phyloP scores from a whole-genome alignment of 2,329 filamentous ascomycete genomes.

The Diaporthe ilicicola region DNA sequence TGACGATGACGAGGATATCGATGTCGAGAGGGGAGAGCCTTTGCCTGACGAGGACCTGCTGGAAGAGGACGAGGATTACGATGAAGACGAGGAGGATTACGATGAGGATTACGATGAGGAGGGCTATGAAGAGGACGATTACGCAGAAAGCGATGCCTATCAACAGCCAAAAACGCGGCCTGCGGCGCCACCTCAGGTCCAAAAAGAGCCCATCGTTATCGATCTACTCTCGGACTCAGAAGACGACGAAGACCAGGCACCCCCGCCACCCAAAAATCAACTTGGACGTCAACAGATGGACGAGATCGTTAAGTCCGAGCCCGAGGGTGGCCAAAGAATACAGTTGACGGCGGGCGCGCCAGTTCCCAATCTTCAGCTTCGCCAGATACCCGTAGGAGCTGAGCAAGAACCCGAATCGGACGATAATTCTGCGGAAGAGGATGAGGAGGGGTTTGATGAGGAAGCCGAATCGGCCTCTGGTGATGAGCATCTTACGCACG shows the following conservation, averaged over 20 bases:
- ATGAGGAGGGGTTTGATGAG: background rate
- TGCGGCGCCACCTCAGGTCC: conserved; percentile 31
- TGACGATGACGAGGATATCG: conserved; percentile 38
- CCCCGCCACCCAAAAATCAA: conserved; percentile 4
- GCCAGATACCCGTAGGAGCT: background rate
- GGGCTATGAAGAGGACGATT: conserved; percentile 38
- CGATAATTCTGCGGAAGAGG: background rate
- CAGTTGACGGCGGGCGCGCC: background rate
- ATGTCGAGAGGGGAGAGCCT: conserved; percentile 29
- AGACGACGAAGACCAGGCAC: conserved; percentile 41
- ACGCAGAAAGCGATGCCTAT: conserved; percentile 8
- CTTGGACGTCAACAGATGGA: conserved; percentile 3
- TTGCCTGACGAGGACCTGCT: conserved; percentile 32
- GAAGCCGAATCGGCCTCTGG: background rate
- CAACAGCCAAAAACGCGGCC: background rate
- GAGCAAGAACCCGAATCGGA: background rate
- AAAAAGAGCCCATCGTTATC: conserved; percentile 53
- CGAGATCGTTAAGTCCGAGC: conserved; percentile 11
- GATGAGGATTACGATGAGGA: conserved; percentile 33
- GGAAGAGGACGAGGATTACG: conserved; percentile 33
- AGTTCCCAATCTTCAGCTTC: background rate
- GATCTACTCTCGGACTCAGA: conserved; percentile 57
- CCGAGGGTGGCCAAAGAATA: background rate
- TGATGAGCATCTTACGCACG: background rate
- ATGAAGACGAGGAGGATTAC: conserved; percentile 33